These are phyloP conservation scores for Fusarium dimerum DNA, from an alignment of 2,329 filamentous ascomycete species.

Conservation along the genomic window DNA sequence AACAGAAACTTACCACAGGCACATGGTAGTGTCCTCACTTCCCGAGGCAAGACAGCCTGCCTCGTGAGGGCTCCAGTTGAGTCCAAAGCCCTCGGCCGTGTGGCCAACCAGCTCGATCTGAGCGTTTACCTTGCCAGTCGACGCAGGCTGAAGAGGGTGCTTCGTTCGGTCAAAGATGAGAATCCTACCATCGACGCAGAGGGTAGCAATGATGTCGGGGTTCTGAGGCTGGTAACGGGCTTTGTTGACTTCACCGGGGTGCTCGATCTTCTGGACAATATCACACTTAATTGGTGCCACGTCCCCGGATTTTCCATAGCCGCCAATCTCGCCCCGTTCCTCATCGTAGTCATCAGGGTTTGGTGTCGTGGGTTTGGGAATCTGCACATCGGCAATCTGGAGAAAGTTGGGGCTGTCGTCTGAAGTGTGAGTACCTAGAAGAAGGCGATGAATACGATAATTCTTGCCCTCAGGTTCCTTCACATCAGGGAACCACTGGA, in stretches of 20 bases:
- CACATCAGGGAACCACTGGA: constrained; percentile 97
- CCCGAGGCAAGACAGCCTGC: constrained; percentile 84
- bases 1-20: constrained; percentile 69
- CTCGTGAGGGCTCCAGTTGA: constrained; percentile 87
- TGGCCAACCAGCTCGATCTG: constrained; percentile 87
- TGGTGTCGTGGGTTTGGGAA: constrained; percentile 75
- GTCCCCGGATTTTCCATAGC: constrained; percentile 76
- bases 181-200: constrained; percentile 83
- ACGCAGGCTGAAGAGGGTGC: constrained; percentile 74
- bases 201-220: constrained; percentile 91
- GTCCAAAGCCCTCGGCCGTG: constrained; percentile 83
- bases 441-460: constrained; percentile 81
- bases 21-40: constrained; percentile 88
- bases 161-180: constrained; percentile 96
- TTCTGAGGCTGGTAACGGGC: constrained; percentile 98
- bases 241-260: constrained; percentile 97
- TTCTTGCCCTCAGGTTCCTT: constrained; percentile 86
- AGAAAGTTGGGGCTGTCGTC: constrained; percentile 85
- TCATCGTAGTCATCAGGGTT: constrained; percentile 88
- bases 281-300: constrained; percentile 79
- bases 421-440: constrained; percentile 94
- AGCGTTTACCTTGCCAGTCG: constrained; percentile 66
- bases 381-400: constrained; percentile 90
- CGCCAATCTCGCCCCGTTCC: constrained; percentile 88
- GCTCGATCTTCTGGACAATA: constrained; percentile 93